Evolutionary conservation across 805 yeast genomes (phyloP).

Genomic region (Zygosaccharomyces lentus): DNA sequence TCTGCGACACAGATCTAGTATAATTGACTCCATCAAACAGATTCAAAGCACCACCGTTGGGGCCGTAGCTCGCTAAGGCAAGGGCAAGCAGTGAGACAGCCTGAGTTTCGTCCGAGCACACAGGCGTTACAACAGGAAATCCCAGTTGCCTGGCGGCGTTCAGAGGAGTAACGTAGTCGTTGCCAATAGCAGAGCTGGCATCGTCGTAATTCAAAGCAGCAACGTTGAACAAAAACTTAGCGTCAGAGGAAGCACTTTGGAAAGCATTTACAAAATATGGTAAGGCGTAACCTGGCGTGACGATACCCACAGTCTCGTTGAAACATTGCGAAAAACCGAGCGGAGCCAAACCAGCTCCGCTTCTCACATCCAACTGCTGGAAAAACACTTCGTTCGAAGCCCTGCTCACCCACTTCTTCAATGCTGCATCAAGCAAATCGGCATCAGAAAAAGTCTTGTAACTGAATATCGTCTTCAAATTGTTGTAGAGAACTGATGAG

Average conservation of each 20-base stretch:
- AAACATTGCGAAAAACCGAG: constrained; percentile 55
- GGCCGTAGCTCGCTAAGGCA: constrained; percentile 48
- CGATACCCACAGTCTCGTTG: constrained; percentile 38
- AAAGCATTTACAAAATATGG: constrained; percentile 63
- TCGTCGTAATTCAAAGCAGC: constrained; percentile 73
- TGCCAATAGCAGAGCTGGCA: constrained; percentile 46
- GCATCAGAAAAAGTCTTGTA: constrained; percentile 65
- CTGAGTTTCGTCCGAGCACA: constrained; percentile 59
- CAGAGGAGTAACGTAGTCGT: constrained; percentile 61
- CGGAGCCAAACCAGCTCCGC: constrained; percentile 78
- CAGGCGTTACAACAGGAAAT: constrained; percentile 67
- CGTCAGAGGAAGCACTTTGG: constrained; percentile 31
- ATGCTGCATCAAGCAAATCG: constrained; percentile 54
- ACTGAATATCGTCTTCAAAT: constrained; percentile 54
- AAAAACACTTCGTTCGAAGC: constrained; percentile 20
- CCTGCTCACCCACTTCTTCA: constrained; percentile 52
- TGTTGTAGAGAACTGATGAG: constrained; percentile 50
- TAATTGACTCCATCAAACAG: constrained; percentile 73
- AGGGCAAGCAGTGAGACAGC: constrained; percentile 60
- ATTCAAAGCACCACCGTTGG: constrained; percentile 50
- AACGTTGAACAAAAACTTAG: constrained; percentile 66
- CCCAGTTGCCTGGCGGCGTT: constrained; percentile 58
- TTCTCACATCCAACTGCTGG: constrained; percentile 58
- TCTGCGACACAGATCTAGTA: constrained; percentile 21
- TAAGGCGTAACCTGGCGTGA: constrained; percentile 67